These are phyloP conservation scores for Trypanosoma platydactyli DNA, from an alignment of 208 protist genomes.

Conservation along the genomic window DNA sequence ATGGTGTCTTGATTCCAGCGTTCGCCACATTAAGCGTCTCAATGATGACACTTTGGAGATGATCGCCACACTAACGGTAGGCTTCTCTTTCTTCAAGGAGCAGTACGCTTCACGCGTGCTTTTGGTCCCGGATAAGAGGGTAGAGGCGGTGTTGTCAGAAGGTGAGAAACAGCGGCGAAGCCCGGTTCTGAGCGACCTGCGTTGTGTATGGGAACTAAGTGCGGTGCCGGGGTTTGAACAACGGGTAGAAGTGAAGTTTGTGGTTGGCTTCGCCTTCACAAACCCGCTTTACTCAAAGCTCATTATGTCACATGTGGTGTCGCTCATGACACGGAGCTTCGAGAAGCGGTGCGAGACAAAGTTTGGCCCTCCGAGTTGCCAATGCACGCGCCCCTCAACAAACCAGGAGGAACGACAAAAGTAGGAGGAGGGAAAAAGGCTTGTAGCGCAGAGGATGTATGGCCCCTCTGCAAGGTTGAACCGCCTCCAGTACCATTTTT, in stretches of 20 bases:
- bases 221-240: conserved; percentile 37
- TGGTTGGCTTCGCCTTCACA: conserved; percentile 75
- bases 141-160: conserved; percentile 61
- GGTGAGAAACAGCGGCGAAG: conserved; percentile 14
- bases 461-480: too few relatives aligned
- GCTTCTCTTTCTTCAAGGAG: conserved; percentile 78
- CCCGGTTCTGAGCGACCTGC: conserved; percentile 55
- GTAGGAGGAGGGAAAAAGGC: conserved; percentile 5
- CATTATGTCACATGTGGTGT: conserved; percentile 77
- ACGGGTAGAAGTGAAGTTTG: conserved; percentile 73
- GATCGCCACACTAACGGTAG: conserved; percentile 66
- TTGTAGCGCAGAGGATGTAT: conserved; percentile 9
- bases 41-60: conserved; percentile 40
- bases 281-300: conserved; percentile 72
- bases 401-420: conserved; percentile 5
- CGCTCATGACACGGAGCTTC: conserved; percentile 79
- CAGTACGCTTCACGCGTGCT: conserved; percentile 74
- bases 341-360: conserved; percentile 69
- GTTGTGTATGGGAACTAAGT: conserved; percentile 75
- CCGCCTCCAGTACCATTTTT: too few relatives aligned
- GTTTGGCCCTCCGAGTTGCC: conserved; percentile 62
- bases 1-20: conserved; percentile 68
- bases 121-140: conserved; percentile 45
- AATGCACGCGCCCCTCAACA: conserved; percentile 24
- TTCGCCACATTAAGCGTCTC: conserved; percentile 41